A percentile compares a stretch with the other conserved stretches of the same genome.
phyloP scores from a whole-genome alignment of 495 filamentous ascomycete genomes.

The Neurospora tetrasperma region DNA sequence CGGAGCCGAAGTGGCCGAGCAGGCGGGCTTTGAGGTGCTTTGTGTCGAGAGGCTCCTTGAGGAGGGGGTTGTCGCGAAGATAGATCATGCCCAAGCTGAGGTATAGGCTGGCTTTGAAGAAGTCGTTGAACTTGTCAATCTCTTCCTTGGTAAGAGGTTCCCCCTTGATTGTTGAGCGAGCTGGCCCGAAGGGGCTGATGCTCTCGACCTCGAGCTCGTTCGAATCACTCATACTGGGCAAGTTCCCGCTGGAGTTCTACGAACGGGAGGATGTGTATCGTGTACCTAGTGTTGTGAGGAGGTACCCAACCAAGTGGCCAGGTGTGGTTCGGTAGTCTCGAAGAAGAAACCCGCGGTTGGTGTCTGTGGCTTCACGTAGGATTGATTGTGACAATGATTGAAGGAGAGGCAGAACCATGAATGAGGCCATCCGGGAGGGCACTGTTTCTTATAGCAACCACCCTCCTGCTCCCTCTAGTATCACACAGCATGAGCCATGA shows the following conservation, averaged over 20 bases:
- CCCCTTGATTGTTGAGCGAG: conserved; percentile 51
- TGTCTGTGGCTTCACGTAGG: background rate
- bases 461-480: background rate
- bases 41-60: conserved; percentile 49
- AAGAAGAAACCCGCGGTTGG: background rate
- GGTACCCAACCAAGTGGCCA: background rate
- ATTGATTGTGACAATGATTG: background rate
- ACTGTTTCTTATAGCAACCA: background rate
- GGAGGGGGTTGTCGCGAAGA: conserved; percentile 55
- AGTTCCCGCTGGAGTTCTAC: background rate
- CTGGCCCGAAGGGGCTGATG: conserved; percentile 52
- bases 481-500: background rate
- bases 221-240: conserved; percentile 25
- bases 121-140: conserved; percentile 53
- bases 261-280: background rate
- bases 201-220: conserved; percentile 29
- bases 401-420: background rate
- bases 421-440: background rate
- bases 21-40: conserved; percentile 60
- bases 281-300: background rate
- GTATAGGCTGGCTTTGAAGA: conserved; percentile 61
- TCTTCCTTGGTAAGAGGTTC: conserved; percentile 52
- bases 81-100: conserved; percentile 69
- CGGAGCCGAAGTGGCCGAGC: conserved; percentile 64
- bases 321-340: background rate